Percentiles rank a stretch among this genome's conserved stretches.
Evolutionary conservation across 306 rosid genomes (phyloP).

Genomic region (Crataegus laevigata): DNA sequence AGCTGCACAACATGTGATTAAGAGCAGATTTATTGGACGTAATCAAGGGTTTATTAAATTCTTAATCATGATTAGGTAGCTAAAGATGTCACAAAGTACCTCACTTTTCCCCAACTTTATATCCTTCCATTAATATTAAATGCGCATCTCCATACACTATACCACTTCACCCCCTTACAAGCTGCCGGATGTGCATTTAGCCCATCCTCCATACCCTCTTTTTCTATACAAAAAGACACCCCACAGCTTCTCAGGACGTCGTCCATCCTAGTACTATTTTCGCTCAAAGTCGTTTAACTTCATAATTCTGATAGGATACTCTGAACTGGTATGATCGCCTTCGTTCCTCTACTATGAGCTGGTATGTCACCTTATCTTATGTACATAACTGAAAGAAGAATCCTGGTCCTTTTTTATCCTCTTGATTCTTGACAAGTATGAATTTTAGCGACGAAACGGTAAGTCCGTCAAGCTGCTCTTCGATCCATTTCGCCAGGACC

Average conservation of each 20-base stretch:
- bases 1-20: slow-evolving; percentile 12
- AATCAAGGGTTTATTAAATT: background rate
- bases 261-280: too few relatives aligned
- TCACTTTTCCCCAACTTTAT: background rate
- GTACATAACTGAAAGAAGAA: background rate
- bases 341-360: background rate
- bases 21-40: slow-evolving; percentile 15
- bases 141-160: background rate
- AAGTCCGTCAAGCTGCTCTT: background rate
- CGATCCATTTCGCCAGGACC: slow-evolving; percentile 12
- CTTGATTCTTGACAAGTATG: background rate
- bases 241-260: background rate
- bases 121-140: background rate
- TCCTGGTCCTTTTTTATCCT: background rate
- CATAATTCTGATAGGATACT: background rate
- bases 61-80: slow-evolving; percentile 30
- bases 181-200: background rate
- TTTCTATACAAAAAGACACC: background rate
- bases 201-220: background rate
- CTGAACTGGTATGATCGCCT: background rate
- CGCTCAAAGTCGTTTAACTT: background rate
- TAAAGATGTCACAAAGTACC: slow-evolving; percentile 7
- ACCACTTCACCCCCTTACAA: slow-evolving; percentile 14
- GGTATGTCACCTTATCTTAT: background rate
- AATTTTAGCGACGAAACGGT: background rate